A percentile compares a stretch with the other conserved stretches of the same genome.
Conservation (phyloP, 768 basidiomycete genomes). For the Trametes sanguinea region DNA sequence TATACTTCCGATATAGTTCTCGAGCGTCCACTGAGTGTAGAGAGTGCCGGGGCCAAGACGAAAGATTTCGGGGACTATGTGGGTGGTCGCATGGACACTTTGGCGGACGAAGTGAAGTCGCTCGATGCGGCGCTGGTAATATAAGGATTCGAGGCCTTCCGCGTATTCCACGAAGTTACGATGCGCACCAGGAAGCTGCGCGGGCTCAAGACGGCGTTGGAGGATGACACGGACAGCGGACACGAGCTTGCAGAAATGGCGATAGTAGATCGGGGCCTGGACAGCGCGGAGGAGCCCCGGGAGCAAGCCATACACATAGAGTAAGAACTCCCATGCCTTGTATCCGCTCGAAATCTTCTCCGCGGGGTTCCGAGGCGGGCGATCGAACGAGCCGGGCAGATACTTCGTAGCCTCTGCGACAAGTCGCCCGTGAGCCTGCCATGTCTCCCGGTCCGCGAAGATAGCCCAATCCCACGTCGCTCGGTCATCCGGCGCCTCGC, state of each 20-base stretch:
- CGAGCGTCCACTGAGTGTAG: conserved; percentile 29
- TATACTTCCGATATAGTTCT: conserved; percentile 30
- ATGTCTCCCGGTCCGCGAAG: conserved; percentile 23
- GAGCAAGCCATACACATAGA: conserved; percentile 27
- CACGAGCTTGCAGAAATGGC: conserved; percentile 33
- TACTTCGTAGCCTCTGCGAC: conserved; percentile 36
- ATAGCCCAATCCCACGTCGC: conserved; percentile 37
- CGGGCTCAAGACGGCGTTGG: conserved; percentile 16
- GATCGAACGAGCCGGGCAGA: conserved; percentile 44
- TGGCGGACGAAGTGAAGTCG: conserved; percentile 39
- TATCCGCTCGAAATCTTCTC: conserved; percentile 40
- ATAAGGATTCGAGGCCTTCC: conserved; percentile 39
- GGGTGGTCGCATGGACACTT: conserved; percentile 36
- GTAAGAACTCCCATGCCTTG: conserved; percentile 34
- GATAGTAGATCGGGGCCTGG: conserved; percentile 31
- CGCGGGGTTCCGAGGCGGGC: conserved; percentile 43
- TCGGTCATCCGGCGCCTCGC: conserved; percentile 26
- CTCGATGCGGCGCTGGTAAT: conserved; percentile 32
- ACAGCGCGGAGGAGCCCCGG: conserved; percentile 31
- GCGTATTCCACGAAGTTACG: conserved; percentile 29
- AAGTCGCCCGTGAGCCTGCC: conserved; percentile 39
- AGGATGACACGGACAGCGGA: conserved; percentile 26
- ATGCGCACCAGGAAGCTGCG: conserved; percentile 30
- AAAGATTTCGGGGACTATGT: conserved; percentile 29
- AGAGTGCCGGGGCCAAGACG: conserved; percentile 23